Percentiles rank a stretch among this genome's conserved stretches.
These are phyloP conservation scores for Annulohypoxylon bovei DNA, from an alignment of 495 filamentous ascomycete genomes.

Conservation along the genomic window DNA sequence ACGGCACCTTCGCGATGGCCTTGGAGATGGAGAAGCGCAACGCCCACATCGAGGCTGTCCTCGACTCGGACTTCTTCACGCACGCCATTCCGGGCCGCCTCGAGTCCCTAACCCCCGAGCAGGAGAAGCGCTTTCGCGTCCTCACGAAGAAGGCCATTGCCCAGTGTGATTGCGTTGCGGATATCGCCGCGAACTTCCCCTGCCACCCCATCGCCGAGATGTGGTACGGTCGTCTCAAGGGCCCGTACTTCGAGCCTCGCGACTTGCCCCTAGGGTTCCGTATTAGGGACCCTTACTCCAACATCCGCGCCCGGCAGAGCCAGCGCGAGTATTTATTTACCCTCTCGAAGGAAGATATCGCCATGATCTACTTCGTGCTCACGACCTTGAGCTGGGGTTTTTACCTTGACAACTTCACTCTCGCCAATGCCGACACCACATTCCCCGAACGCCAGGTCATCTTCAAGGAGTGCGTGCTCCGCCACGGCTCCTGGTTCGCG, in stretches of 20 bases:
- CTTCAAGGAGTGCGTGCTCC: conserved; percentile 35
- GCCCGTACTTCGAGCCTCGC: neutral
- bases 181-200: conserved; percentile 27
- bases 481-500: conserved; percentile 42
- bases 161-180: conserved; percentile 35
- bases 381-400: conserved; percentile 2
- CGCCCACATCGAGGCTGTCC: conserved; percentile 29
- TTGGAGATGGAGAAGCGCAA: conserved; percentile 44
- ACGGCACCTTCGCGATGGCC: conserved; percentile 32
- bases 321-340: conserved; percentile 36
- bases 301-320: conserved; percentile 23
- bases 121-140: conserved; percentile 3
- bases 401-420: neutral
- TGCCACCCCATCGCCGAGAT: neutral
- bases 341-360: conserved; percentile 35
- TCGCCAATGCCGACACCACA: neutral
- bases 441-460: conserved; percentile 2
- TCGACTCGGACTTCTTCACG: conserved; percentile 3
- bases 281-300: conserved; percentile 34
- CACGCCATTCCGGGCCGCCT: neutral
- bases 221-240: conserved; percentile 2
- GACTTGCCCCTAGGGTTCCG: neutral
- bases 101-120: neutral
- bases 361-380: conserved; percentile 32
- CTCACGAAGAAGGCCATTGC: conserved; percentile 24